Evolutionary conservation across 177 flowering plant genomes (phyloP), one percentile per base, ranked within the genome.

Genomic region (Telopea speciosissima): DNA sequence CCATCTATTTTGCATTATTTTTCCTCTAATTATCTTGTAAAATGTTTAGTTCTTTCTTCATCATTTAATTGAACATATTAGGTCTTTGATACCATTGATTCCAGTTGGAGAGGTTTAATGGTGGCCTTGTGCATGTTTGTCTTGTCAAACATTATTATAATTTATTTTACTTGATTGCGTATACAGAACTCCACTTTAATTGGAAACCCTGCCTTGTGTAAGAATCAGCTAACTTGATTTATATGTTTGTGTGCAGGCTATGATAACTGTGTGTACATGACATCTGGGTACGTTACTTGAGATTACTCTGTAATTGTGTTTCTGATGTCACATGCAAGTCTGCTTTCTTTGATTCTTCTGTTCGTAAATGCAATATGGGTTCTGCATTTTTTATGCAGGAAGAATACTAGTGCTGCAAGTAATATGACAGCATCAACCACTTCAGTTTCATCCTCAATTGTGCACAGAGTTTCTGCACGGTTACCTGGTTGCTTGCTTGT

Each of bases 191-290:
- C 54, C 14, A 44, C 5, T 49, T 49, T 5, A 16, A 49, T 49
- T 49, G 54, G 19, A 49, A 49, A 10, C 14, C 19, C 54, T 16
- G 17, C 54, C 8, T 44, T 44, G 14, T 13, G 13, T 1, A 49
- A 49, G 54, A 49, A 12, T 49, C 19, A 16, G 16, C 54, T 49
- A 49, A 49, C 54, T 49, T 19, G 13, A 36, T 49, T 49, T 49
- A 12, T 49, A 49, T 49, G 14, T 17, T 7, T 66, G 31, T 69
- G 56, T 81, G 87, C 94, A 93, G 98, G 97, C 77, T 93, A 93
- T 76, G 98, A 91, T 75, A 90, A 77, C 70, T 93, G 98, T 85
- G 21, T 90, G 61, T 93, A 91, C 66, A 68, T 78, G 83, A 84
- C 88, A 42, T 19, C 79, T 3, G 89, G 98, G 98, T 89, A 84